These are phyloP conservation scores for Penicillium canescens DNA, from an alignment of 495 filamentous ascomycete species.

Conservation along the genomic window DNA sequence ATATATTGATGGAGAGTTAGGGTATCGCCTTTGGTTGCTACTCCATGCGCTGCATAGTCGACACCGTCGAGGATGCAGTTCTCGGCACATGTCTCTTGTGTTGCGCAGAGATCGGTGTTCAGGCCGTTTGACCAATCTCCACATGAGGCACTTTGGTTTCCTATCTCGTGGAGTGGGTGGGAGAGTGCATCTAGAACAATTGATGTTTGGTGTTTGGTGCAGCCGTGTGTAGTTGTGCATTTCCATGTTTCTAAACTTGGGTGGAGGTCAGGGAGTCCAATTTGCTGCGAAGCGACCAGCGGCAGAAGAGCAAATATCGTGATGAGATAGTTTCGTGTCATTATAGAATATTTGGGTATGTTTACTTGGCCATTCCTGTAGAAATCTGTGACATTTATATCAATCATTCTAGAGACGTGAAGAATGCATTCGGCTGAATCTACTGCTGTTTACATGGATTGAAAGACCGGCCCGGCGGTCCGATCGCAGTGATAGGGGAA, in stretches of 20 bases:
- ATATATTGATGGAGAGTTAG: slow-evolving; percentile 48
- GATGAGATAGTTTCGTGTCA: too few relatives aligned
- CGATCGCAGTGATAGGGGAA: too few relatives aligned
- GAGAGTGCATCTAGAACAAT: slow-evolving; percentile 41
- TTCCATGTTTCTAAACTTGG: slow-evolving; percentile 40
- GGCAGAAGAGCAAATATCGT: too few relatives aligned
- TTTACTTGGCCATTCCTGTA: too few relatives aligned
- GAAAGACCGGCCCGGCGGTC: too few relatives aligned
- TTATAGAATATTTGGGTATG: too few relatives aligned
- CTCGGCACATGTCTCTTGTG: slow-evolving; percentile 42
- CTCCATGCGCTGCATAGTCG: slow-evolving; percentile 47
- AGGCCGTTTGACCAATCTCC: slow-evolving; percentile 39
- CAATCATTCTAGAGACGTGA: too few relatives aligned
- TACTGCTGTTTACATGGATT: too few relatives aligned
- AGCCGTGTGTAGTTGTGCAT: slow-evolving; percentile 38
- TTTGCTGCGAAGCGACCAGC: slow-evolving; percentile 22
- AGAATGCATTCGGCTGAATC: too few relatives aligned
- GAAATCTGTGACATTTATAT: too few relatives aligned
- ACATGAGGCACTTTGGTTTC: slow-evolving; percentile 19
- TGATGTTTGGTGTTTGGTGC: slow-evolving; percentile 36
- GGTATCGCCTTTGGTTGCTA: slow-evolving; percentile 40
- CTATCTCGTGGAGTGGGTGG: slow-evolving; percentile 47
- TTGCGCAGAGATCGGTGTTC: slow-evolving; percentile 46
- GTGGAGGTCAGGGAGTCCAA: slow-evolving; percentile 32
- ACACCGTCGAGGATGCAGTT: slow-evolving; percentile 55